Base-by-base conservation (phyloP, 2,329 filamentous ascomycete genomes). In the Pezicula carpinea region DNA sequence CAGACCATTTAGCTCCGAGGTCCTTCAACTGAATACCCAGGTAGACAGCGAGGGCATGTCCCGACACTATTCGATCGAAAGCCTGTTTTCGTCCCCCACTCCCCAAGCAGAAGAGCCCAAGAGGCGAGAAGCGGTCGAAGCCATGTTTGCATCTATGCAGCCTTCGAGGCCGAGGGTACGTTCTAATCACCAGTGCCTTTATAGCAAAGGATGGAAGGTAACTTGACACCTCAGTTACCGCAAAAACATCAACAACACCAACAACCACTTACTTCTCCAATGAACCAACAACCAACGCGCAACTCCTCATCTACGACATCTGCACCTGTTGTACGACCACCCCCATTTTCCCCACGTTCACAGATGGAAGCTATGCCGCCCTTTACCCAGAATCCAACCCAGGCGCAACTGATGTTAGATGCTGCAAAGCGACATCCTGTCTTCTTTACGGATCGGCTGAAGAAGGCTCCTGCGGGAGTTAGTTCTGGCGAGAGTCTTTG, bases 391-490 rank as follows among this genome's bases (percentile, higher is more conserved):
- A 62, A 48, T 48, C 53, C 6, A 51, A 57, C 17, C 59, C 58
- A 60, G 55, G 60, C 36, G 31, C 39, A 41, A 18, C 34, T 51
- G 13, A 23, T 57, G 11, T 48, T 55, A 7, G 57, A 85, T 61
- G 70, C 79, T 8, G 79, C 85, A 1, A 73, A 72, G 33, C 69
- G 79, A 21, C 87, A 91, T 55, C 87, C 87, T 0, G 86, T 89
- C 1, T 91, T 91, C 67, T 89, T 90, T 68, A 86, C 85, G 0
- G 71, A 79, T 23, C 73, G 74, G 43, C 67, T 88, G 43, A 76
- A 76, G 48, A 78, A 75, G 56, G 72, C 76, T 3, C 76, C 80
- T 5, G 69, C 74, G 18, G 61, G 55, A 8, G 49, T 59, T 29
- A 31, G 42, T 22, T 48, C 55, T 32, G 53, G 56, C 15, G 51